Evolutionary conservation across 1,284 basidiomycete species (phyloP), one percentile per base, ranked within the genome.

Genomic region (Macrocystidia cucumis): DNA sequence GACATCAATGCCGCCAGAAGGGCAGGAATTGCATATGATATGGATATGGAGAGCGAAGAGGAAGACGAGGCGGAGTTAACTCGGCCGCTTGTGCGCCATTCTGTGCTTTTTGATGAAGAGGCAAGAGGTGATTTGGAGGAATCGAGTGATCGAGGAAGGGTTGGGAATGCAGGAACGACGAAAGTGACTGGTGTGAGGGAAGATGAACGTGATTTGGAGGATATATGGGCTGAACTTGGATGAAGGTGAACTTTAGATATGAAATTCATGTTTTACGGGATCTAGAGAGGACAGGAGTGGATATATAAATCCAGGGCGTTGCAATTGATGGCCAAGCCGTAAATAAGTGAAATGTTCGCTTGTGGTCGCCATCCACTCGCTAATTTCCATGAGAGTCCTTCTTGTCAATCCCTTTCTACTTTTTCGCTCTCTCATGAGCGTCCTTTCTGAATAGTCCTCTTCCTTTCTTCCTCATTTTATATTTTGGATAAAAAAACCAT

Each of bases 1-100:
- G 91, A 96, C 55, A 80, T 96, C 58, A 66, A 78, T 57, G 63
- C 80, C 50, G 70, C 78, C 49, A 62, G 86, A 57, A 61, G 76
- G 55, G 65, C 84, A 50, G 72, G 88, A 47, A 73, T 80, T 65
- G 66, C 62, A 35, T 65, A 85, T 35, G 85, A 89, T 54, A 66
- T 84, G 38, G 84, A 84, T 46, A 60, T 82, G 39, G 80, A 84
- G 36, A 72, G 72, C 32, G 78, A 81, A 29, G 79, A 82, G 24
- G 74, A 77, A 9, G 67, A 68, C 35, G 70, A 74, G 39, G 42
- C 50, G 27, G 78, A 79, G 43, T 57, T 78, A 30, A 66, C 60
- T 22, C 63, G 64, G 31, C 75, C 76, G 11, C 62, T 78, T 18
- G 69, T 77, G 7, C 63, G 61, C 29, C 66, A 76, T 44, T 58